Conservation (phyloP, 306 rosid species). For the Corylus americana region DNA sequence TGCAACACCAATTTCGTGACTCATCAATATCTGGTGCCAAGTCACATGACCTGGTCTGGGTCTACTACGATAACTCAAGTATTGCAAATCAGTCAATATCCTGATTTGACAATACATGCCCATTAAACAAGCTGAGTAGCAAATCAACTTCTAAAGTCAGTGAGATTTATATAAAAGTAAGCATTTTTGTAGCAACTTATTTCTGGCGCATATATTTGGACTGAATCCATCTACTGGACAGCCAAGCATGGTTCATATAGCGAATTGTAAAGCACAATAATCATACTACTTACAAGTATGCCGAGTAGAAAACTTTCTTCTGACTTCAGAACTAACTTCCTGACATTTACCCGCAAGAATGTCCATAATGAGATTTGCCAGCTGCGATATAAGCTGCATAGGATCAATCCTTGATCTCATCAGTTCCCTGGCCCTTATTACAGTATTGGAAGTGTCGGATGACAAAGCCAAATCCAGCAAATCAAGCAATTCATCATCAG, state of each 20-base stretch:
- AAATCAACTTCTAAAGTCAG: neutral
- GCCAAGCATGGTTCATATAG: neutral
- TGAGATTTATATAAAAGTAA: neutral
- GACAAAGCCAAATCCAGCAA: slow-evolving; percentile 88
- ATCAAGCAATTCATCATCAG: slow-evolving; percentile 78
- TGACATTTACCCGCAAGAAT: slow-evolving; percentile 72
- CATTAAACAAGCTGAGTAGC: neutral
- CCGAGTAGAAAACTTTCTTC: slow-evolving; percentile 45
- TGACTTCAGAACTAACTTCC: slow-evolving; percentile 50
- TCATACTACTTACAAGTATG: slow-evolving; percentile 56
- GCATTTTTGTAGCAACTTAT: neutral
- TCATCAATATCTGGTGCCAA: neutral
- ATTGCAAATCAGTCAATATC: neutral
- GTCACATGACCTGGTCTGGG: neutral
- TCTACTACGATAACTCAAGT: neutral
- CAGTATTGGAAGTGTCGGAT: slow-evolving; percentile 76
- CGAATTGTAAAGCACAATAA: neutral
- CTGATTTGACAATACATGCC: neutral
- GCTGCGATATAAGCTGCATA: slow-evolving; percentile 75
- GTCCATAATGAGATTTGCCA: slow-evolving; percentile 88
- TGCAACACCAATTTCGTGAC: neutral
- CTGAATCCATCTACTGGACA: neutral
- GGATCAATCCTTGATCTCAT: slow-evolving; percentile 86
- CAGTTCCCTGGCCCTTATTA: slow-evolving; percentile 71
- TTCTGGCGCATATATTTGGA: neutral